phyloP scores from a whole-genome alignment of 2,329 filamentous ascomycete species.

The Fonsecaea pugnacius region DNA sequence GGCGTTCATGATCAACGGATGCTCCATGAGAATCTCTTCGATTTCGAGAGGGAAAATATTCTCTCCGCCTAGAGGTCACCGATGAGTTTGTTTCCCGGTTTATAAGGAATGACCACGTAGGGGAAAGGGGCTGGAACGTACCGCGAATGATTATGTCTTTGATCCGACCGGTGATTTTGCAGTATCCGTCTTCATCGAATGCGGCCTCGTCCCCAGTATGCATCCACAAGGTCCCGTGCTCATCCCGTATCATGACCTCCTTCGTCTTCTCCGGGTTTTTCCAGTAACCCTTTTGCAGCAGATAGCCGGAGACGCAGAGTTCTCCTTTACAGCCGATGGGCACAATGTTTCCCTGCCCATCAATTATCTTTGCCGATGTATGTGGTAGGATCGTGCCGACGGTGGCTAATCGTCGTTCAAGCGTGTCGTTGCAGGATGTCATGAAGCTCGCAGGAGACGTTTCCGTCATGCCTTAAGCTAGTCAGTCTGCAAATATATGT shows the following conservation, averaged over 20 bases:
- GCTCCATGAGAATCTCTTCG: conserved; percentile 69
- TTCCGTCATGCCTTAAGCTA: conserved; percentile 66
- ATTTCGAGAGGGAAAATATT: conserved; percentile 77
- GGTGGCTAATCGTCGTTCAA: conserved; percentile 68
- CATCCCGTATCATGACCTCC: conserved; percentile 67
- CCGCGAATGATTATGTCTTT: conserved; percentile 80
- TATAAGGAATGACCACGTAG: neutral
- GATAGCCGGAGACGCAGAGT: conserved; percentile 77
- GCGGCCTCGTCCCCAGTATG: conserved; percentile 65
- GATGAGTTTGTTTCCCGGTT: neutral
- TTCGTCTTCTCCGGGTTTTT: conserved; percentile 74
- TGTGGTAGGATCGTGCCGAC: conserved; percentile 79
- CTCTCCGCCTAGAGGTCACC: conserved; percentile 60
- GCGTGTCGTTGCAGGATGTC: conserved; percentile 72
- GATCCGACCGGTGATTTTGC: conserved; percentile 73
- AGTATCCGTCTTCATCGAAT: conserved; percentile 65
- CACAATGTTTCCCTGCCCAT: conserved; percentile 66
- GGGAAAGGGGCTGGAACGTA: conserved; percentile 28
- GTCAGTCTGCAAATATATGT: neutral
- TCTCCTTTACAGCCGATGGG: conserved; percentile 73
- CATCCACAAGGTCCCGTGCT: conserved; percentile 62
- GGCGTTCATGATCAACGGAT: conserved; percentile 64
- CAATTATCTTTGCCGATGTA: conserved; percentile 75
- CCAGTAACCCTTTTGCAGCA: conserved; percentile 65
- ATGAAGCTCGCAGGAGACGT: conserved; percentile 80